These are phyloP conservation scores for Candida lessepsii DNA, from an alignment of 805 yeast genomes.

Conservation along the genomic window DNA sequence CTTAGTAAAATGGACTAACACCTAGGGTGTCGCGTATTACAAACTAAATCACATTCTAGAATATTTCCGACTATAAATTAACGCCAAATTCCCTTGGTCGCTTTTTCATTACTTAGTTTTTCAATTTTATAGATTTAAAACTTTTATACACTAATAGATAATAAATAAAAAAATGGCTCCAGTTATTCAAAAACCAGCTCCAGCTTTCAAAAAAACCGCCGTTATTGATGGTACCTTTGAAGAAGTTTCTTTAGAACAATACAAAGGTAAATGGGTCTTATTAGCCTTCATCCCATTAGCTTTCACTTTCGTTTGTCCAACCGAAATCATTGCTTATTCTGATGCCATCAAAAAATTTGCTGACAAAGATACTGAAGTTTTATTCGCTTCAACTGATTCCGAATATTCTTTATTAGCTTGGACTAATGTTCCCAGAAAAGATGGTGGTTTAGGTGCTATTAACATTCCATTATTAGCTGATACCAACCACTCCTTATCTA, in stretches of 20 bases:
- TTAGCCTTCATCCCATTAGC: constrained; percentile 98
- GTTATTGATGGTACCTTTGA: constrained; percentile 95
- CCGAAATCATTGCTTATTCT: constrained; percentile 98
- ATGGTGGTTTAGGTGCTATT: constrained; percentile 97
- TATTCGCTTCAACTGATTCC: constrained; percentile 97
- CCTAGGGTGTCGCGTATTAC: constrained; percentile 7
- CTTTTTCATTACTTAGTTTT: not conserved
- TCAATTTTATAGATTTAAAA: constrained; percentile 4
- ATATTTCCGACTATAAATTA: constrained; percentile 9
- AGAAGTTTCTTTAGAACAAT: constrained; percentile 90
- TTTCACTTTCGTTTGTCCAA: constrained; percentile 99
- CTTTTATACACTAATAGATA: constrained; percentile 2
- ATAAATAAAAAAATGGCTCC: constrained; percentile 64
- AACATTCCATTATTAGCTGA: constrained; percentile 94
- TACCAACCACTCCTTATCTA: constrained; percentile 92
- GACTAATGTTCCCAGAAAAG: constrained; percentile 95
- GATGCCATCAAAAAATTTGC: constrained; percentile 90
- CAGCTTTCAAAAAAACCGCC: constrained; percentile 93
- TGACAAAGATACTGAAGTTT: constrained; percentile 81
- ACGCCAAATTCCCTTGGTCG: constrained; percentile 5
- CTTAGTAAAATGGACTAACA: not conserved
- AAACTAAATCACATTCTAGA: constrained; percentile 13
- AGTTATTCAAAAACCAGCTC: constrained; percentile 92
- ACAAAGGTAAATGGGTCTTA: constrained; percentile 97
- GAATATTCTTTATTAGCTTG: constrained; percentile 97